Percentiles rank a stretch among this genome's conserved stretches.
Evolutionary conservation across 768 basidiomycete genomes (phyloP).

Genomic region (Collybia sp.): DNA sequence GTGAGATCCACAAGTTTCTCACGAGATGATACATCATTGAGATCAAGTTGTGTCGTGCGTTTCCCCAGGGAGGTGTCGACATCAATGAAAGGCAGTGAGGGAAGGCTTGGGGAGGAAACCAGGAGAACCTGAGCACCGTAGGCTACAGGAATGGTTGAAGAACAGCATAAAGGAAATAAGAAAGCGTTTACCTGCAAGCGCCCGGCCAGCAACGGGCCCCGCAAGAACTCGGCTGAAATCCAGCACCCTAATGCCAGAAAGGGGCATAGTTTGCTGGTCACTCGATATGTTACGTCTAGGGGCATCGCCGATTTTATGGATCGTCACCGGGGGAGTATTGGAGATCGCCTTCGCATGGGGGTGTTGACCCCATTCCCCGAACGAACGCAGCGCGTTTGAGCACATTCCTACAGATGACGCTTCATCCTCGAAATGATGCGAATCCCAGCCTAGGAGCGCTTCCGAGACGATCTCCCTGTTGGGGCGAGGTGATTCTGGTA

Average conservation of each 20-base stretch:
- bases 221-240: constrained; percentile 58
- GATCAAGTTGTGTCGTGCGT: constrained; percentile 56
- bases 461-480: constrained; percentile 31
- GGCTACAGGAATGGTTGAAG: constrained; percentile 21
- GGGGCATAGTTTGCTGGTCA: constrained; percentile 20
- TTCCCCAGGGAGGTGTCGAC: constrained; percentile 60
- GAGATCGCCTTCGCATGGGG: constrained; percentile 39
- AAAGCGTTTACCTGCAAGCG: constrained; percentile 42
- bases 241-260: constrained; percentile 49
- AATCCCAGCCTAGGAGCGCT: constrained; percentile 35
- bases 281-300: constrained; percentile 22
- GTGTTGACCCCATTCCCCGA: constrained; percentile 44
- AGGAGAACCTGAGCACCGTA: constrained; percentile 56
- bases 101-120: constrained; percentile 51
- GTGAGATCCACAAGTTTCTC: constrained; percentile 30
- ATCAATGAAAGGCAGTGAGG: constrained; percentile 46
- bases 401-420: constrained; percentile 42
- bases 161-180: neutral
- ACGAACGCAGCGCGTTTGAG: constrained; percentile 44
- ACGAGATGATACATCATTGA: constrained; percentile 26
- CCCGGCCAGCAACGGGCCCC: constrained; percentile 51
- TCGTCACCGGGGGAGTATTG: constrained; percentile 34
- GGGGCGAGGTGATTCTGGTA: constrained; percentile 22
- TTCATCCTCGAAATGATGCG: constrained; percentile 41
- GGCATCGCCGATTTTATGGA: constrained; percentile 45